Evolutionary conservation across 2,329 filamentous ascomycete species (phyloP).

Genomic region (Botrytis galanthina): DNA sequence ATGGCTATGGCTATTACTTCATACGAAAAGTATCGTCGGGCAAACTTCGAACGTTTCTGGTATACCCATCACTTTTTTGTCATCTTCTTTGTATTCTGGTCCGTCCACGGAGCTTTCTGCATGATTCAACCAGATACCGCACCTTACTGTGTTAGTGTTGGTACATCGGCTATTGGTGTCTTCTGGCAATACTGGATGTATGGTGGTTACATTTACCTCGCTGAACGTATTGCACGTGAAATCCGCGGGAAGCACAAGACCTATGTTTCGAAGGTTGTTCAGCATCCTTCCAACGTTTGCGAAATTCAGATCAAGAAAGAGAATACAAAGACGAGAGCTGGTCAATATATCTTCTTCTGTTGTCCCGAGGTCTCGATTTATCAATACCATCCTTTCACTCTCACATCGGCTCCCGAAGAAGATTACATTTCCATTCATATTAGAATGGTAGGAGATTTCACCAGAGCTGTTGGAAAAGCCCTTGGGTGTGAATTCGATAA

Average conservation of each 20-base stretch:
- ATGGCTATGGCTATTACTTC: slow-evolving; percentile 79
- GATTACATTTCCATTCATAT: slow-evolving; percentile 88
- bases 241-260: slow-evolving; percentile 79
- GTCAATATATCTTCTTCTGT: slow-evolving; percentile 87
- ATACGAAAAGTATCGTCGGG: slow-evolving; percentile 71
- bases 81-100: slow-evolving; percentile 87
- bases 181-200: slow-evolving; percentile 93
- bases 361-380: slow-evolving; percentile 82
- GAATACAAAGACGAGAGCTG: slow-evolving; percentile 74
- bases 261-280: slow-evolving; percentile 83
- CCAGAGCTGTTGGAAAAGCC: slow-evolving; percentile 63
- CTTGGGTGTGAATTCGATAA: slow-evolving; percentile 73
- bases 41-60: slow-evolving; percentile 89
- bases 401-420: slow-evolving; percentile 84
- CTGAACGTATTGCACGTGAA: slow-evolving; percentile 76
- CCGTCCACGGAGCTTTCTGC: slow-evolving; percentile 84
- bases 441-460: slow-evolving; percentile 80
- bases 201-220: slow-evolving; percentile 74
- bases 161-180: slow-evolving; percentile 65
- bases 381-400: slow-evolving; percentile 86
- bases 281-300: slow-evolving; percentile 84
- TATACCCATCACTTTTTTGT: slow-evolving; percentile 87
- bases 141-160: slow-evolving; percentile 71
- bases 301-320: slow-evolving; percentile 94
- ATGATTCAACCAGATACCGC: slow-evolving; percentile 85